A percentile compares a stretch with the other conserved stretches of the same genome.
Conservation (phyloP, 805 yeast species). For the Metschnikowia drakensbergensis region DNA sequence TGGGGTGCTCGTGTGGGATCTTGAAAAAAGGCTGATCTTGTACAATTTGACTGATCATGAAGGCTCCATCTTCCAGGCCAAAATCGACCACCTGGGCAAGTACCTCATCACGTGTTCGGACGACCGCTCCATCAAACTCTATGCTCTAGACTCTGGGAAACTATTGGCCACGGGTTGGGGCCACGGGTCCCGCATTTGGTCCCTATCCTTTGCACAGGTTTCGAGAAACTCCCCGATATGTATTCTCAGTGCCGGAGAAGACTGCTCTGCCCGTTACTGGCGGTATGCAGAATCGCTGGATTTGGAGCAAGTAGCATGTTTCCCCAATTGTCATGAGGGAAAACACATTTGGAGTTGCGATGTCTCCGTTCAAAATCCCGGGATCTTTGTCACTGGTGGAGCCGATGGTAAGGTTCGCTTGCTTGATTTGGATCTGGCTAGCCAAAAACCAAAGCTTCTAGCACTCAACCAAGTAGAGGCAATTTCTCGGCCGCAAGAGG, state of each 20-base stretch:
- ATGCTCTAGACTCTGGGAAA: conserved; percentile 57
- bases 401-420: conserved; percentile 83
- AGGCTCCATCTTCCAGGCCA: conserved; percentile 87
- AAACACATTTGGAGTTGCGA: conserved; percentile 86
- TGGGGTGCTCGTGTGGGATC: conserved; percentile 79
- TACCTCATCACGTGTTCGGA: conserved; percentile 82
- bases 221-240: conserved; percentile 20
- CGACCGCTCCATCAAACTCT: conserved; percentile 81
- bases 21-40: conserved; percentile 38
- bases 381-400: conserved; percentile 78
- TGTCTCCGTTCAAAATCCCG: conserved; percentile 36
- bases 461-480: conserved; percentile 7
- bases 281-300: conserved; percentile 28
- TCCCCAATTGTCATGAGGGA: conserved; percentile 70
- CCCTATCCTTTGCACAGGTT: conserved; percentile 49
- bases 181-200: conserved; percentile 93
- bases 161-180: conserved; percentile 89
- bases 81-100: conserved; percentile 51
- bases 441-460: neutral
- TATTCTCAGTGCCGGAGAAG: conserved; percentile 77
- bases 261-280: conserved; percentile 84
- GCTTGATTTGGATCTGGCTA: conserved; percentile 38
- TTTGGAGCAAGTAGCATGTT: conserved; percentile 43
- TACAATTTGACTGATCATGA: conserved; percentile 71
- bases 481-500: conserved; percentile 43